These are phyloP conservation scores for Calonectria naviculata DNA, from an alignment of 2,329 filamentous ascomycete species.

Conservation along the genomic window DNA sequence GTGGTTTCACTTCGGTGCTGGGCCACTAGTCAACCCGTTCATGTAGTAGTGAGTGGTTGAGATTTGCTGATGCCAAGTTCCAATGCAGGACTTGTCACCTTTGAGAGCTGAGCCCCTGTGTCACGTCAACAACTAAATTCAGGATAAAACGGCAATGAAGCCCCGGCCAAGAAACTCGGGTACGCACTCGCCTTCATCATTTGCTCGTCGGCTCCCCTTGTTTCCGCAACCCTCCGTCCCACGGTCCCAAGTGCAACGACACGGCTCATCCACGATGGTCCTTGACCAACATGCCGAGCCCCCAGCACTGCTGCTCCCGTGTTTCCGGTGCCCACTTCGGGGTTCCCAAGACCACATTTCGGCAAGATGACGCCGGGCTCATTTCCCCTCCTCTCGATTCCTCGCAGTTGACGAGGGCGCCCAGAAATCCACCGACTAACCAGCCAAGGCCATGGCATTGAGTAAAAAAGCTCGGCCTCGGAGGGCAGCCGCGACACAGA, in stretches of 20 bases:
- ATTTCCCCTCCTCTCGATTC: slow-evolving; percentile 29
- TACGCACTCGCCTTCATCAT: slow-evolving; percentile 6
- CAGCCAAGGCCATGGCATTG: slow-evolving; percentile 40
- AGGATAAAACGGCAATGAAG: slow-evolving; percentile 3
- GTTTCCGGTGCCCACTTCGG: slow-evolving; percentile 5
- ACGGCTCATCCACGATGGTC: not conserved
- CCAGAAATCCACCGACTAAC: slow-evolving; percentile 36
- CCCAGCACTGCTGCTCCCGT: slow-evolving; percentile 27
- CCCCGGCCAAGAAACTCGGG: slow-evolving; percentile 12
- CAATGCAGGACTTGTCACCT: not conserved
- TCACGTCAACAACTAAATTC: not conserved
- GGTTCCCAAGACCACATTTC: slow-evolving; percentile 39
- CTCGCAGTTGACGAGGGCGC: slow-evolving; percentile 29
- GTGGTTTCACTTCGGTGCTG: not conserved
- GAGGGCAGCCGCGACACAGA: slow-evolving; percentile 26
- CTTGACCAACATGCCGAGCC: slow-evolving; percentile 16
- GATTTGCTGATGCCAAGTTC: not conserved
- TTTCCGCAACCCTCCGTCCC: not conserved
- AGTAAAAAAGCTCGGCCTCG: slow-evolving; percentile 33
- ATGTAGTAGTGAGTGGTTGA: not conserved
- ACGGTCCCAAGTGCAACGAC: slow-evolving; percentile 9
- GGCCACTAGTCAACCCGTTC: not conserved
- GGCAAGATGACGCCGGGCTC: slow-evolving; percentile 39
- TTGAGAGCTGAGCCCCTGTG: not conserved
- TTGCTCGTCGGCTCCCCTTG: not conserved